These are phyloP conservation scores for Scheffersomyces coipomensis DNA, from an alignment of 805 yeast species.

Conservation along the genomic window DNA sequence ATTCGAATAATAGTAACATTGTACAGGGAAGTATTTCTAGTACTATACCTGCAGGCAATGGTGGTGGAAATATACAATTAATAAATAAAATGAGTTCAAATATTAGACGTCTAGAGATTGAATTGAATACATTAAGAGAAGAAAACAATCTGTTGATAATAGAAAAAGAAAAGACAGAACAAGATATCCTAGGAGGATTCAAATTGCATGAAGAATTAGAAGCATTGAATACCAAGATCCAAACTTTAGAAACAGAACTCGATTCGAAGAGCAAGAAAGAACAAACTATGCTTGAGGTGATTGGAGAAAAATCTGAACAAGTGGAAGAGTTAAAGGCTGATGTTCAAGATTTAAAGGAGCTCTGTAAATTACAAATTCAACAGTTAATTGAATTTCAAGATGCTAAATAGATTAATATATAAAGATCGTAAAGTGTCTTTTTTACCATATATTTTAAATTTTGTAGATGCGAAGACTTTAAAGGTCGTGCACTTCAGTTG, in stretches of 20 bases:
- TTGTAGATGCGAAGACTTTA: not conserved
- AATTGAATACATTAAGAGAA: constrained; percentile 61
- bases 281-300: constrained; percentile 60
- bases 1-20: not conserved
- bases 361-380: constrained; percentile 81
- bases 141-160: constrained; percentile 51
- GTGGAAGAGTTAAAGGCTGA: constrained; percentile 87
- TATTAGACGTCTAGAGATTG: constrained; percentile 78
- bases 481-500: not conserved
- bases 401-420: constrained; percentile 4
- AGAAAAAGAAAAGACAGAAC: constrained; percentile 67
- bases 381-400: constrained; percentile 71
- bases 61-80: constrained; percentile 50
- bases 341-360: constrained; percentile 82
- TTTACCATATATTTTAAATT: too few relatives aligned
- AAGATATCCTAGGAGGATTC: constrained; percentile 54
- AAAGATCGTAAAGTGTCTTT: not conserved
- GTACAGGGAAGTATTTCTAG: not conserved
- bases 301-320: constrained; percentile 86
- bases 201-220: constrained; percentile 25
- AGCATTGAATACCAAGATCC: constrained; percentile 26
- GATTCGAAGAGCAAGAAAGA: constrained; percentile 38
- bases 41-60: constrained; percentile 11
- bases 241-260: constrained; percentile 24
- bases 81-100: constrained; percentile 74